A percentile compares a stretch with the other conserved stretches of the same genome.
Evolutionary conservation across 177 flowering plant genomes (phyloP).

Genomic region (Telopea speciosissima): DNA sequence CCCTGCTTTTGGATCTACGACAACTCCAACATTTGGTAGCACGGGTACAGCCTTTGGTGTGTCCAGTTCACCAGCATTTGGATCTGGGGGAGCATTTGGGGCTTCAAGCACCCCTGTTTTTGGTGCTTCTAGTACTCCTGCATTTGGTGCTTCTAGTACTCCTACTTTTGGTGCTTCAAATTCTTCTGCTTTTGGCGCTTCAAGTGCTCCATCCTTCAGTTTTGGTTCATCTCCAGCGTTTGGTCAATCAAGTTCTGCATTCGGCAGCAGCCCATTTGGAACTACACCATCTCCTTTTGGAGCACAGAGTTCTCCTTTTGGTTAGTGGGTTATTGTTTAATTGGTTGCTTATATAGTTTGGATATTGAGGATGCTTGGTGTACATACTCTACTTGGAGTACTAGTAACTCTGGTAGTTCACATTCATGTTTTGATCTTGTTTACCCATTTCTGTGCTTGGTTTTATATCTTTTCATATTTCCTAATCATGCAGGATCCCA

Average conservation of each 20-base stretch:
- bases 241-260: conserved; percentile 56
- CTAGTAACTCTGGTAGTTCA: not conserved
- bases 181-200: conserved; percentile 30
- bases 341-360: not conserved
- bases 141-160: conserved; percentile 34
- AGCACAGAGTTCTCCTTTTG: conserved; percentile 44
- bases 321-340: conserved; percentile 15
- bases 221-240: conserved; percentile 44
- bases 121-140: conserved; percentile 32
- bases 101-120: conserved; percentile 44
- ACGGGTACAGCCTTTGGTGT: conserved; percentile 19
- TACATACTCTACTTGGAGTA: not conserved
- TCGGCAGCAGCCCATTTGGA: conserved; percentile 54
- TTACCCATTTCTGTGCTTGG: not conserved
- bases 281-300: conserved; percentile 46
- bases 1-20: conserved; percentile 36
- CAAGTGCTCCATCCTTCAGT: conserved; percentile 46
- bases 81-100: conserved; percentile 22
- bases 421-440: no score
- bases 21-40: conserved; percentile 32
- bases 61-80: conserved; percentile 18
- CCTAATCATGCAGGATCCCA: conserved; percentile 47
- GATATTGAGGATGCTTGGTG: not conserved
- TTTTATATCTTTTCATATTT: no score
- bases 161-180: conserved; percentile 18